These are phyloP conservation scores for Clarireedia hainanense DNA, from an alignment of 2,329 filamentous ascomycete species.

Conservation along the genomic window DNA sequence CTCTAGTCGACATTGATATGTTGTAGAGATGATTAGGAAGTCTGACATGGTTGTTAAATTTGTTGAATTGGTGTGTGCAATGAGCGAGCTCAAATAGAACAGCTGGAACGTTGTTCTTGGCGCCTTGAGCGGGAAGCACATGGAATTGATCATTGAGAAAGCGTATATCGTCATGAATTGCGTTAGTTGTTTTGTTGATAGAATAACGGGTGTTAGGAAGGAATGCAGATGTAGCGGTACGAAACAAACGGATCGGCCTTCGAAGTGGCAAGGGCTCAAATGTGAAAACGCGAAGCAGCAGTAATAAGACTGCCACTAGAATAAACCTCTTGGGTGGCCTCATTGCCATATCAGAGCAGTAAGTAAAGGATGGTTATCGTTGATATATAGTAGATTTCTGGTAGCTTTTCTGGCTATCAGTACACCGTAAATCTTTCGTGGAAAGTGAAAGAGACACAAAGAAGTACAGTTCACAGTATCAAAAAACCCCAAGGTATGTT, in stretches of 20 bases:
- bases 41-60: slow-evolving; percentile 30
- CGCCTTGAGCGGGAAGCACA: neutral
- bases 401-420: no score
- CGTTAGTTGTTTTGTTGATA: neutral
- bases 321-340: slow-evolving; percentile 12
- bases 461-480: no score
- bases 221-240: neutral
- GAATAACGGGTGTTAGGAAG: slow-evolving; percentile 10
- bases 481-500: no score
- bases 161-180: no score
- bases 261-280: neutral
- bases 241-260: neutral
- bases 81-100: slow-evolving; percentile 10
- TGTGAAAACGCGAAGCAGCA: slow-evolving; percentile 7
- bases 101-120: slow-evolving; percentile 5
- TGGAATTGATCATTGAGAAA: no score
- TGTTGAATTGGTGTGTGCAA: slow-evolving; percentile 23
- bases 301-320: slow-evolving; percentile 9
- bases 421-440: no score
- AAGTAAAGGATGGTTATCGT: neutral
- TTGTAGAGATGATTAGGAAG: slow-evolving; percentile 29
- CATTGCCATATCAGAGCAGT: slow-evolving; percentile 5
- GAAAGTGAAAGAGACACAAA: no score
- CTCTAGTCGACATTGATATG: slow-evolving; percentile 29
- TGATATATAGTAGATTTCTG: no score